Evolutionary conservation across 352 stramenopile species (phyloP).

Genomic region (Globisporangium cederbergense): DNA sequence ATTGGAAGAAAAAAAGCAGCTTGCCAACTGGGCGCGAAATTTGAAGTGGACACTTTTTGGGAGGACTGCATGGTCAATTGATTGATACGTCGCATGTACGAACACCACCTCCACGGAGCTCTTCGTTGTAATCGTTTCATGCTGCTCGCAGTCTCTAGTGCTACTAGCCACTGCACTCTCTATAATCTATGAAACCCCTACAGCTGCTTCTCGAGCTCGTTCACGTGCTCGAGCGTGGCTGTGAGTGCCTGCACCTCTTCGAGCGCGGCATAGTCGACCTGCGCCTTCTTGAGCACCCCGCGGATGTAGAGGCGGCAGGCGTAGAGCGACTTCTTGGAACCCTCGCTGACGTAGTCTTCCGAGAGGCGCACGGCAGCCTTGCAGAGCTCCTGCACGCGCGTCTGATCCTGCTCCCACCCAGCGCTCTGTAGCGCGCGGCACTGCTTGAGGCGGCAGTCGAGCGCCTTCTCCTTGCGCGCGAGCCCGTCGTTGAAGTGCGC

Average conservation of each 20-base stretch:
- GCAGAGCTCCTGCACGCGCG: slow-evolving; percentile 58
- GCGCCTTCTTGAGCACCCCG: slow-evolving; percentile 73
- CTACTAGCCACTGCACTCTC: not conserved
- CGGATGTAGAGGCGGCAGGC: slow-evolving; percentile 74
- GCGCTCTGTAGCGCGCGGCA: slow-evolving; percentile 67
- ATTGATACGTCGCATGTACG: too few species aligned
- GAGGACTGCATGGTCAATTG: too few species aligned
- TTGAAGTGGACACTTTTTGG: slow-evolving; percentile 6
- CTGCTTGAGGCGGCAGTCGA: slow-evolving; percentile 78
- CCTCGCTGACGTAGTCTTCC: slow-evolving; percentile 61
- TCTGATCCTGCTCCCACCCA: slow-evolving; percentile 64
- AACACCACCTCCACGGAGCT: too few species aligned
- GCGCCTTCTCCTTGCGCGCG: slow-evolving; percentile 57
- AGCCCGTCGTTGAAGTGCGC: slow-evolving; percentile 77
- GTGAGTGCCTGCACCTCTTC: slow-evolving; percentile 46
- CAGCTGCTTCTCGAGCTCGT: slow-evolving; percentile 47
- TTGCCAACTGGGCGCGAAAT: not conserved
- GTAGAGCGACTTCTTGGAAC: slow-evolving; percentile 78
- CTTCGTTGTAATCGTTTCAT: not conserved
- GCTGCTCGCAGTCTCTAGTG: too few species aligned
- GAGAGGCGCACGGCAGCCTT: slow-evolving; percentile 46
- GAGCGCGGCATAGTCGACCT: slow-evolving; percentile 58
- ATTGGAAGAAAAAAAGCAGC: not conserved
- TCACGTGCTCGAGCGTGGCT: slow-evolving; percentile 50
- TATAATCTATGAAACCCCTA: slow-evolving; percentile 14